Conservation (phyloP, 768 basidiomycete genomes). For the Chiua virens region DNA sequence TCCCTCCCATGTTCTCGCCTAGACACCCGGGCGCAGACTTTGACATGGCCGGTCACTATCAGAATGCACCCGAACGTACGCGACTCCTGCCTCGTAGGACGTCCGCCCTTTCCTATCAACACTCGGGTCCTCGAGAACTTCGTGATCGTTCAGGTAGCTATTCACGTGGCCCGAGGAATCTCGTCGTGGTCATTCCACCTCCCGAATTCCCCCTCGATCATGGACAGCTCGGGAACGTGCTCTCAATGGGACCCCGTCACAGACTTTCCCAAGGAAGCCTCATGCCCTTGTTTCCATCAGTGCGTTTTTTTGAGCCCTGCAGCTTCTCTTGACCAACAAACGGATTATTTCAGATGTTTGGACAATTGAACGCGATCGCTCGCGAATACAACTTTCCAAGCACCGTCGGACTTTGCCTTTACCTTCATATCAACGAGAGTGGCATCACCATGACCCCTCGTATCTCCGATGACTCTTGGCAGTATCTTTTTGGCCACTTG, state of each 20-base stretch:
- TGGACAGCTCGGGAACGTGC: constrained; percentile 55
- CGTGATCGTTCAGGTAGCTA: constrained; percentile 36
- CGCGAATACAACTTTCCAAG: constrained; percentile 82
- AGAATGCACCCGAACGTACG: constrained; percentile 8
- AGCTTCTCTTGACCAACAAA: not conserved
- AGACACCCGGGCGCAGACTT: constrained; percentile 8
- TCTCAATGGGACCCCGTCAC: constrained; percentile 57
- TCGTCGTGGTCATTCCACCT: constrained; percentile 71
- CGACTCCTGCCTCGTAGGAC: constrained; percentile 40
- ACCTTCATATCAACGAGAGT: constrained; percentile 61
- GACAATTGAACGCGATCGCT: constrained; percentile 75
- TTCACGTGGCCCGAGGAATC: constrained; percentile 45
- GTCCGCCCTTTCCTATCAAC: constrained; percentile 58
- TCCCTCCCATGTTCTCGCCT: not conserved
- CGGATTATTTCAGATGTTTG: constrained; percentile 55
- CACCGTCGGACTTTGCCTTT: constrained; percentile 74
- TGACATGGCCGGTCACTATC: constrained; percentile 6
- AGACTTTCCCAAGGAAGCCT: constrained; percentile 67
- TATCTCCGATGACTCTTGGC: constrained; percentile 79
- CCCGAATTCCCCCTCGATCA: constrained; percentile 55
- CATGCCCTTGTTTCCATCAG: constrained; percentile 76
- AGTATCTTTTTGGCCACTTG: constrained; percentile 64
- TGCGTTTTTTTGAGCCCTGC: constrained; percentile 32
- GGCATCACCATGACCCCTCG: constrained; percentile 62
- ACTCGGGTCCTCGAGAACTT: constrained; percentile 43